Percentiles rank a stretch among this genome's conserved stretches.
phyloP scores from a whole-genome alignment of 1,139 yeast species.

The Scheffersomyces parashehatae region DNA sequence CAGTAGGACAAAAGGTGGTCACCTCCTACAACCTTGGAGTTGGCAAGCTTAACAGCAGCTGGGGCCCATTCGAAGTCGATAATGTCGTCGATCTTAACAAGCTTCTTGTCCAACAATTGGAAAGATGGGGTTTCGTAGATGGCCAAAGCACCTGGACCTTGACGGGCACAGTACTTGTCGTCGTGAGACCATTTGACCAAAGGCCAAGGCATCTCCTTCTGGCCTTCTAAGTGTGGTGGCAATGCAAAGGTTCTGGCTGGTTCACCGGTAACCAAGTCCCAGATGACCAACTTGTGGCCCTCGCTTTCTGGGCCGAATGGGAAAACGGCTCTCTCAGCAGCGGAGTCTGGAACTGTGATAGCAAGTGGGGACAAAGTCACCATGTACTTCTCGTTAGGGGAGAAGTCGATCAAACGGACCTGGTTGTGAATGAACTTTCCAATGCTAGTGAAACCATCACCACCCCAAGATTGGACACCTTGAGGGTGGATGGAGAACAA shows the following conservation, averaged over 20 bases:
- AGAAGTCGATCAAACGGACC: constrained; percentile 86
- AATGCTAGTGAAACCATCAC: constrained; percentile 71
- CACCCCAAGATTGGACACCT: constrained; percentile 98
- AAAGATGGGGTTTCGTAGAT: constrained; percentile 76
- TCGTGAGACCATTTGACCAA: constrained; percentile 94
- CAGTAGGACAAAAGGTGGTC: constrained; percentile 83
- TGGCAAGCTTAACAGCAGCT: constrained; percentile 69
- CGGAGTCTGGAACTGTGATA: constrained; percentile 67
- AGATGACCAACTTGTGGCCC: constrained; percentile 91
- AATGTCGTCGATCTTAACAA: constrained; percentile 80
- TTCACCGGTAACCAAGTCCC: constrained; percentile 86
- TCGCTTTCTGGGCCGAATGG: constrained; percentile 88
- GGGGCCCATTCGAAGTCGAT: constrained; percentile 97
- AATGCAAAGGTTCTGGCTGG: constrained; percentile 89
- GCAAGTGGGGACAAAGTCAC: constrained; percentile 92
- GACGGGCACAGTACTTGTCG: constrained; percentile 93
- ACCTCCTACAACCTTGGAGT: constrained; percentile 51
- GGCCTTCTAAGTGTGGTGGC: constrained; percentile 72
- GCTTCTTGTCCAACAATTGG: constrained; percentile 78
- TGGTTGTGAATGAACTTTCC: constrained; percentile 85
- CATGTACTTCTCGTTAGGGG: constrained; percentile 87
- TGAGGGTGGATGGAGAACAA: constrained; percentile 88
- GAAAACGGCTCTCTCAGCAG: constrained; percentile 61
- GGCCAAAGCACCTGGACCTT: constrained; percentile 91
- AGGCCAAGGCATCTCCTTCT: constrained; percentile 90